These are phyloP conservation scores for Apiotrichum montevideense DNA, from an alignment of 1,284 basidiomycete genomes.

Conservation along the genomic window DNA sequence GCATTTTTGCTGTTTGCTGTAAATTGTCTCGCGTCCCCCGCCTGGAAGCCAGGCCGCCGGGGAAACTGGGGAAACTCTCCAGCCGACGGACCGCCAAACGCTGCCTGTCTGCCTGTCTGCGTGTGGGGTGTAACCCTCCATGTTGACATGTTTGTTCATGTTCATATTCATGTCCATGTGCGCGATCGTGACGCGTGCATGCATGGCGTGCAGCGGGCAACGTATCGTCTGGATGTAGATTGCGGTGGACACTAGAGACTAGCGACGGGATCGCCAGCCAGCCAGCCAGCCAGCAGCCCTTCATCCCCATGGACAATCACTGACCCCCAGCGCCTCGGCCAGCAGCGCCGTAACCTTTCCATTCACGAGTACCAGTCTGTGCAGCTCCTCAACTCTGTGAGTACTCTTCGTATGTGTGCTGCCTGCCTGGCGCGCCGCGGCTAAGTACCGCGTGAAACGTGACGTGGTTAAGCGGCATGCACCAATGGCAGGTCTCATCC, in stretches of 20 bases:
- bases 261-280: background rate
- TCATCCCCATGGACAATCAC: background rate
- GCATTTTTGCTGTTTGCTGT: too few species aligned
- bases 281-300: background rate
- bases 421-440: background rate
- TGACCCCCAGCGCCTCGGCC: conserved; percentile 5
- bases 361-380: conserved; percentile 99
- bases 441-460: too few species aligned
- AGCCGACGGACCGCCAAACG: background rate
- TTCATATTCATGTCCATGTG: too few species aligned
- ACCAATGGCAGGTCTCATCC: too few species aligned
- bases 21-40: background rate
- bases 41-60: background rate
- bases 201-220: too few species aligned
- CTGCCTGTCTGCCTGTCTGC: background rate
- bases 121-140: too few species aligned
- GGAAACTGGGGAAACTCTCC: conserved; percentile 2
- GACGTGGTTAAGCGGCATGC: too few species aligned
- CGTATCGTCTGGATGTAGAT: too few species aligned
- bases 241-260: too few species aligned
- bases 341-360: conserved; percentile 67
- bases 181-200: too few species aligned
- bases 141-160: too few species aligned
- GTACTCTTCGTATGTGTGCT: conserved; percentile 14
- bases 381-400: conserved; percentile 83